phyloP scores from a whole-genome alignment of 768 basidiomycete genomes.

The Strobilomyces dryophilus region DNA sequence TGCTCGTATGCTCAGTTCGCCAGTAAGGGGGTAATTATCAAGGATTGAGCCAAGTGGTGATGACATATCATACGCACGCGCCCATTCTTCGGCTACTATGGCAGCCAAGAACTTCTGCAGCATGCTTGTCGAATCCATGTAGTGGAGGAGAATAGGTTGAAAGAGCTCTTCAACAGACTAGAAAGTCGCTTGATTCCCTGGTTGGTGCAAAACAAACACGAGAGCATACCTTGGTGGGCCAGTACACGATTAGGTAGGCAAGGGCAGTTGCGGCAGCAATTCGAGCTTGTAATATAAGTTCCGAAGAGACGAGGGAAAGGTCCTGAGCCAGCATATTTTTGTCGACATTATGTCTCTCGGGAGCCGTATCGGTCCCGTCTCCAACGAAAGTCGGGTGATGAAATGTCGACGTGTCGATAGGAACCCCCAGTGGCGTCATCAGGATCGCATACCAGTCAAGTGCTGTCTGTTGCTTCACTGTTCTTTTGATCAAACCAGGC shows the following conservation, averaged over 20 bases:
- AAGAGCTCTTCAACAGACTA: constrained; percentile 63
- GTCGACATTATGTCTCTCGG: constrained; percentile 89
- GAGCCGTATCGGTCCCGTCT: constrained; percentile 39
- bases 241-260: constrained; percentile 61
- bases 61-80: constrained; percentile 46
- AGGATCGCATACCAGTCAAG: constrained; percentile 83
- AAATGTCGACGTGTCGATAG: constrained; percentile 68
- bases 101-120: constrained; percentile 86
- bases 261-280: constrained; percentile 75
- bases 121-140: constrained; percentile 85
- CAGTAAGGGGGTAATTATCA: constrained; percentile 55
- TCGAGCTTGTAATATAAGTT: constrained; percentile 75
- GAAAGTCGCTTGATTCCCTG: background rate
- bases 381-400: constrained; percentile 54
- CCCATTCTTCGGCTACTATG: constrained; percentile 91
- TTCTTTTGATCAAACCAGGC: constrained; percentile 46
- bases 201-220: background rate
- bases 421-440: constrained; percentile 86
- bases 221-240: constrained; percentile 54
- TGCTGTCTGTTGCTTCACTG: constrained; percentile 55
- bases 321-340: constrained; percentile 94
- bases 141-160: constrained; percentile 69
- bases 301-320: constrained; percentile 71
- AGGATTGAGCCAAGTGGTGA: constrained; percentile 41
- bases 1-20: constrained; percentile 64